A percentile compares a stretch with the other conserved stretches of the same genome.
phyloP scores from a whole-genome alignment of 352 stramenopile species.

The Phytophthora capsici region DNA sequence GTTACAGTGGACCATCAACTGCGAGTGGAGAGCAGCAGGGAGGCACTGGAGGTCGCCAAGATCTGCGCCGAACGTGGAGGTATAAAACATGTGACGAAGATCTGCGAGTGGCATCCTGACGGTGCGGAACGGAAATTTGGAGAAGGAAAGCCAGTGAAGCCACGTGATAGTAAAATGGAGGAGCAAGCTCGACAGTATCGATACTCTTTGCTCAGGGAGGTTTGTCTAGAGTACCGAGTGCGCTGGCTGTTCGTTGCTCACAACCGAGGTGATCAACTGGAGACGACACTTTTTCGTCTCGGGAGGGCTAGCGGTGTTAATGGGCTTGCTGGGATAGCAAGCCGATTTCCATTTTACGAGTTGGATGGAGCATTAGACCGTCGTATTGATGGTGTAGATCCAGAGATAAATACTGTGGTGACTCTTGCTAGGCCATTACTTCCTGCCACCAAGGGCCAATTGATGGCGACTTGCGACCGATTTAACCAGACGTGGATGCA shows the following conservation, averaged over 20 bases:
- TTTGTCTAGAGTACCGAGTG: conserved; percentile 61
- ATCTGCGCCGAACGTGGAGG: conserved; percentile 50
- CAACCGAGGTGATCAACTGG: conserved; percentile 79
- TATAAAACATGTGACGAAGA: conserved; percentile 59
- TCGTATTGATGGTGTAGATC: not conserved
- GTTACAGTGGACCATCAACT: conserved; percentile 85
- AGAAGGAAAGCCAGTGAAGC: conserved; percentile 27
- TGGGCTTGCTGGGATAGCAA: conserved; percentile 72
- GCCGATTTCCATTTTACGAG: conserved; percentile 35
- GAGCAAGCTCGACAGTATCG: conserved; percentile 71
- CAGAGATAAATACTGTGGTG: conserved; percentile 17
- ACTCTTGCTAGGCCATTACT: conserved; percentile 71
- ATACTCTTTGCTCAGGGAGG: conserved; percentile 64
- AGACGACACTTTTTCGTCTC: conserved; percentile 84
- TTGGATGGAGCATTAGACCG: conserved; percentile 2
- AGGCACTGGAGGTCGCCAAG: conserved; percentile 59
- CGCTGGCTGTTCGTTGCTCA: conserved; percentile 82
- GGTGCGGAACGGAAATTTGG: conserved; percentile 8
- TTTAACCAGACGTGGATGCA: conserved; percentile 84
- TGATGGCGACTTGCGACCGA: conserved; percentile 73
- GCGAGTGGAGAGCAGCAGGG: conserved; percentile 63
- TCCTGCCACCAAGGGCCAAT: conserved; percentile 54
- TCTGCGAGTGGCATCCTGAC: conserved; percentile 56
- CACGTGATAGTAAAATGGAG: conserved; percentile 77
- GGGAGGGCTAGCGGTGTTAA: conserved; percentile 79